Conservation (phyloP, 2,329 filamentous ascomycete species). For the Pestalotiopsis sp. region DNA sequence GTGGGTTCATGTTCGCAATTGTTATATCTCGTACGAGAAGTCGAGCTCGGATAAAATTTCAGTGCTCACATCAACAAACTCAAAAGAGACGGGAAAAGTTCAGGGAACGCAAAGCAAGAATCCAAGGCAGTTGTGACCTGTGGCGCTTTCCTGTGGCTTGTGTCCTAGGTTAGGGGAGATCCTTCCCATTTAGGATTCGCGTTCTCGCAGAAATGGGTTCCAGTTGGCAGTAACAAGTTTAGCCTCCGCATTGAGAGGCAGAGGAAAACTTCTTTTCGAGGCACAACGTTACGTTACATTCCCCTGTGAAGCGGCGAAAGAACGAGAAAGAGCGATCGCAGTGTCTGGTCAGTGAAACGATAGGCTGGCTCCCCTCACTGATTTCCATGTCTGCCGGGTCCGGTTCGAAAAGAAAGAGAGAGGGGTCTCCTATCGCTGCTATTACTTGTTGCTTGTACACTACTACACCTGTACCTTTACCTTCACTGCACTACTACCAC, state of each 20-base stretch:
- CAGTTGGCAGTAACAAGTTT: background rate
- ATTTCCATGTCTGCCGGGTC: background rate
- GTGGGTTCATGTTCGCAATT: too few relatives aligned
- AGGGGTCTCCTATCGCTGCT: too few relatives aligned
- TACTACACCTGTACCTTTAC: too few relatives aligned
- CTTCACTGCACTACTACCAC: background rate
- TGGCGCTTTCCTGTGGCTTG: background rate
- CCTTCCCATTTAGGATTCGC: background rate
- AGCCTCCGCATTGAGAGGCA: background rate
- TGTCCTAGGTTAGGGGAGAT: background rate
- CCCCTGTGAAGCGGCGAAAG: background rate
- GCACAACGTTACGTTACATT: conserved; percentile 8
- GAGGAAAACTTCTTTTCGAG: background rate
- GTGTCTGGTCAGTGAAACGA: background rate
- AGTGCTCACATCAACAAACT: background rate
- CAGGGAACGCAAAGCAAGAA: background rate
- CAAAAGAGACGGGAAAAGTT: background rate
- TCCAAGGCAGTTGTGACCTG: background rate
- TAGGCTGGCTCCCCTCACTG: background rate
- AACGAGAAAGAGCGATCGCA: background rate
- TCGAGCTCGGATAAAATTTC: too few relatives aligned
- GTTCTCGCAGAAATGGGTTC: background rate
- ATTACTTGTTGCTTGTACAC: too few relatives aligned
- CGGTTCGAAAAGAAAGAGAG: too few relatives aligned
- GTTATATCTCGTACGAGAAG: too few relatives aligned